phyloP scores from a whole-genome alignment of 371 early-diverging fungal species.

The Lichtheimia ornata region DNA sequence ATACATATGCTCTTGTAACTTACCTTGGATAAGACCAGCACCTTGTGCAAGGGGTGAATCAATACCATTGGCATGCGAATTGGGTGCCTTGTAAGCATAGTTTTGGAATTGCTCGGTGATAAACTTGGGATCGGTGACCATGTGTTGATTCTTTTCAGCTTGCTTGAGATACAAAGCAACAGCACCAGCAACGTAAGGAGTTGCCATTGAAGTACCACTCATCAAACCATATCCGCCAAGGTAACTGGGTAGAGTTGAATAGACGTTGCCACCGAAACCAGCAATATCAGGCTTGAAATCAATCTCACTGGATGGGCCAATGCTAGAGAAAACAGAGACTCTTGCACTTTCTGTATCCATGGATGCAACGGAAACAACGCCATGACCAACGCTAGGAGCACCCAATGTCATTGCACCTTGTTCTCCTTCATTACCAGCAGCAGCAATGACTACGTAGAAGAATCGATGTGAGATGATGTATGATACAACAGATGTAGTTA shows the following conservation, averaged over 20 bases:
- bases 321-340: slow-evolving; percentile 47
- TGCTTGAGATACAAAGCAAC: slow-evolving; percentile 60
- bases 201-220: slow-evolving; percentile 69
- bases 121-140: slow-evolving; percentile 9
- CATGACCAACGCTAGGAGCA: slow-evolving; percentile 48
- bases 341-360: slow-evolving; percentile 49
- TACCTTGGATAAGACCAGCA: slow-evolving; percentile 67
- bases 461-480: slow-evolving; percentile 4
- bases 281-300: slow-evolving; percentile 54
- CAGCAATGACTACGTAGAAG: slow-evolving; percentile 33
- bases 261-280: slow-evolving; percentile 69
- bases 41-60: slow-evolving; percentile 59
- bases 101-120: slow-evolving; percentile 46
- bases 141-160: slow-evolving; percentile 17
- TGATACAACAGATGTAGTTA: neutral
- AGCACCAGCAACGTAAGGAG: slow-evolving; percentile 72
- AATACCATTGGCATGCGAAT: slow-evolving; percentile 20
- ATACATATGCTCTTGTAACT: neutral
- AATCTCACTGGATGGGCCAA: slow-evolving; percentile 36
- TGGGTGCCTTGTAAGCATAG: slow-evolving; percentile 37
- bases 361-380: slow-evolving; percentile 57
- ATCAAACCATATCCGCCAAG: slow-evolving; percentile 52
- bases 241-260: slow-evolving; percentile 57
- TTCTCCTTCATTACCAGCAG: slow-evolving; percentile 57
- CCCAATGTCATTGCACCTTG: slow-evolving; percentile 41